Percentiles rank a stretch among this genome's conserved stretches.
These are phyloP conservation scores for Aspergillus leporis DNA, from an alignment of 495 filamentous ascomycete species.

Conservation along the genomic window DNA sequence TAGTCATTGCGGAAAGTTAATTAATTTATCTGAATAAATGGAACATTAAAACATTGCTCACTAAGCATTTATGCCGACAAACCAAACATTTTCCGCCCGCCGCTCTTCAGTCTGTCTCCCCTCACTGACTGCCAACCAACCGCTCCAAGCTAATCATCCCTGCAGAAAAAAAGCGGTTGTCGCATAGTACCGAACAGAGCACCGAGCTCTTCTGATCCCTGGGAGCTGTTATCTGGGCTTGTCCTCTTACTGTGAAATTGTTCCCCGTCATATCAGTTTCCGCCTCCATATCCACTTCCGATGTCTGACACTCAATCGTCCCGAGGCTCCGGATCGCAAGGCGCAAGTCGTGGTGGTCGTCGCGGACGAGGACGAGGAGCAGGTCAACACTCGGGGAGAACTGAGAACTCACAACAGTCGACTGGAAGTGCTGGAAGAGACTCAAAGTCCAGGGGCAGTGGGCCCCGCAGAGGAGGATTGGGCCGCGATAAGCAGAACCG, in stretches of 20 bases:
- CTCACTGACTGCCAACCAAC: constrained; percentile 14
- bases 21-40: neutral
- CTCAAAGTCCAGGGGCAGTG: constrained; percentile 29
- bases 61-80: constrained; percentile 20
- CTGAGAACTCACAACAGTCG: constrained; percentile 23
- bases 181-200: constrained; percentile 11
- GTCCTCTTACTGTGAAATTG: neutral
- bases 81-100: constrained; percentile 23
- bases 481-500: constrained; percentile 33
- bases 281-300: constrained; percentile 11
- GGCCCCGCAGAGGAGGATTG: constrained; percentile 32
- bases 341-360: constrained; percentile 40
- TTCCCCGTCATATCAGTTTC: neutral
- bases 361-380: constrained; percentile 42
- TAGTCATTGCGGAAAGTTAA: neutral
- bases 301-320: constrained; percentile 42
- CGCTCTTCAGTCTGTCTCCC: constrained; percentile 6
- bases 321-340: constrained; percentile 28
- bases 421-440: constrained; percentile 28
- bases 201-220: constrained; percentile 10
- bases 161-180: constrained; percentile 2
- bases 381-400: constrained; percentile 27
- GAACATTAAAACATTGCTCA: constrained; percentile 11
- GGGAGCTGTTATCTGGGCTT: constrained; percentile 6
- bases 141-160: constrained; percentile 7